Conservation (phyloP, 345 rosid species). For the Passiflora organensis region DNA sequence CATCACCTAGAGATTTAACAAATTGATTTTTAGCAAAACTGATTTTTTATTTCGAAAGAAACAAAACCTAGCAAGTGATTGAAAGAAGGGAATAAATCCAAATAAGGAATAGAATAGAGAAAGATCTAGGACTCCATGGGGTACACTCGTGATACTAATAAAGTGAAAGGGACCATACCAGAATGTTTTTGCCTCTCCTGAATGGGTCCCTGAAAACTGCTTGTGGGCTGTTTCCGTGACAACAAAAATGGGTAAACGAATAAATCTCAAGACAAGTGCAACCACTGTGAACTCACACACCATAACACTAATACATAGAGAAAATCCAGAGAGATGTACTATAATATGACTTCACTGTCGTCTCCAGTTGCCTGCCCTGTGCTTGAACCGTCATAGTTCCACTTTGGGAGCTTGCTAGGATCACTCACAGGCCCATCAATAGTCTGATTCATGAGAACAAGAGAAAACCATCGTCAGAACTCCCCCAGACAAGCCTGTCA, state of each 20-base stretch:
- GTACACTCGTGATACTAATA: no score
- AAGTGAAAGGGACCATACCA: constrained; percentile 39
- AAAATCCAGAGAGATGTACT: background rate
- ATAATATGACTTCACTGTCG: constrained; percentile 24
- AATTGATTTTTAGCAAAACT: background rate
- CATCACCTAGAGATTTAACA: constrained; percentile 57
- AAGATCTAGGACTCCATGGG: no score
- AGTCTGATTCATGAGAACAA: constrained; percentile 4
- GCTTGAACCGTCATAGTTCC: constrained; percentile 23
- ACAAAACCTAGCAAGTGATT: no score
- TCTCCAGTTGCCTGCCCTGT: constrained; percentile 23
- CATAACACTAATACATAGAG: background rate
- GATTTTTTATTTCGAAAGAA: background rate
- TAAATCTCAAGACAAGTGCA: background rate
- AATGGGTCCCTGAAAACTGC: constrained; percentile 93
- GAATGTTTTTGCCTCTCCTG: constrained; percentile 79
- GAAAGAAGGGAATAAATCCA: no score
- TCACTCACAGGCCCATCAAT: constrained; percentile 5
- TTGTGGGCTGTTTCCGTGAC: constrained; percentile 3
- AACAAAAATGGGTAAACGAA: background rate
- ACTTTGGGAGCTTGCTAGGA: constrained; percentile 16
- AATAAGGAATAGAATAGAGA: no score
- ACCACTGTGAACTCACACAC: background rate
- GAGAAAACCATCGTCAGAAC: background rate
- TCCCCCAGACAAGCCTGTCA: background rate